These are phyloP conservation scores for Agapanthus africanus DNA, from an alignment of 106 monocot species.

Conservation along the genomic window DNA sequence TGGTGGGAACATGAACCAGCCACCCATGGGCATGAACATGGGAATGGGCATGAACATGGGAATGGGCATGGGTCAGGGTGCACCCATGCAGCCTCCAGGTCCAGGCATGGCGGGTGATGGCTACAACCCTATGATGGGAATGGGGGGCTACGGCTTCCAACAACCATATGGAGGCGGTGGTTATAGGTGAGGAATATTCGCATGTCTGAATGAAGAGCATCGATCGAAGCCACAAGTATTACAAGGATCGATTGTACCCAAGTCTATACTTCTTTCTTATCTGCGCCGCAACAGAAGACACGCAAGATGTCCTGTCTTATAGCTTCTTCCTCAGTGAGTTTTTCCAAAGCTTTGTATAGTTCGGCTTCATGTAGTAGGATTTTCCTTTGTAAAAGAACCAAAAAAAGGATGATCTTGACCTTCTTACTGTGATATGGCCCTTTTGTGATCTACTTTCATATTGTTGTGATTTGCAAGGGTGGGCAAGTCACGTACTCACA, in stretches of 20 bases:
- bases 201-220: neutral
- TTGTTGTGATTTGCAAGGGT: too few species aligned
- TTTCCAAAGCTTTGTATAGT: neutral
- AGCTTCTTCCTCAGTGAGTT: slow-evolving; percentile 4
- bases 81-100: slow-evolving; percentile 3
- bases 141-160: slow-evolving; percentile 1
- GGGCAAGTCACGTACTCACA: too few species aligned
- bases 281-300: too few species aligned
- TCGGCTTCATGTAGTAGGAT: slow-evolving; percentile 8
- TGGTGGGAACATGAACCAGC: too few species aligned
- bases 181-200: neutral
- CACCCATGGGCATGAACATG: slow-evolving; percentile 9
- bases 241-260: too few species aligned
- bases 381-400: too few species aligned
- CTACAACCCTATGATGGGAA: slow-evolving; percentile 10
- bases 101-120: neutral
- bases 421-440: too few species aligned
- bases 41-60: slow-evolving; percentile 8
- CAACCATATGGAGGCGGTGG: slow-evolving; percentile 13
- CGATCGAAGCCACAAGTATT: too few species aligned
- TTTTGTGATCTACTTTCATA: too few species aligned
- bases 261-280: too few species aligned
- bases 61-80: slow-evolving; percentile 5
- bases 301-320: neutral
- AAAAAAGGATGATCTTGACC: too few species aligned